Conservation (phyloP, 2,329 filamentous ascomycete genomes). For the Neofusicoccum kwambonambiense region DNA sequence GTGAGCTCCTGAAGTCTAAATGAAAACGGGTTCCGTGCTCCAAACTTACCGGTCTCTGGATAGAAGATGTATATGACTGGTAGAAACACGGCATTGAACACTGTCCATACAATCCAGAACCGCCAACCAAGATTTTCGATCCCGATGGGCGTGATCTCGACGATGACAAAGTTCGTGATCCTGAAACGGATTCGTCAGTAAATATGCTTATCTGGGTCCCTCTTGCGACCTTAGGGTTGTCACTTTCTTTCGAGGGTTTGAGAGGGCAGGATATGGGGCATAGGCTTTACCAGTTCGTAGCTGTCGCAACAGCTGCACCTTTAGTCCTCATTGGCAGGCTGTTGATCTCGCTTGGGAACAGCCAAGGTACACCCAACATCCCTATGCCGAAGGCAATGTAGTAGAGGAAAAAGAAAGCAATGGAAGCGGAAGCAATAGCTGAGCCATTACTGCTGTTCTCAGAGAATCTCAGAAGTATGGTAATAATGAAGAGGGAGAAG, state of each 20-base stretch:
- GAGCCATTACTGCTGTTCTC: slow-evolving; percentile 22
- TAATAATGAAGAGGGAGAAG: slow-evolving; percentile 54
- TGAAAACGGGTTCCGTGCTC: no score
- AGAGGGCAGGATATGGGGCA: not conserved
- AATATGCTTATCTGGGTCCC: no score
- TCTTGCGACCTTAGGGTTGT: no score
- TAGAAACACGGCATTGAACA: slow-evolving; percentile 49
- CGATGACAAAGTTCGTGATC: slow-evolving; percentile 17
- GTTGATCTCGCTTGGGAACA: slow-evolving; percentile 53
- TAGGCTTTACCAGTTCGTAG: slow-evolving; percentile 52
- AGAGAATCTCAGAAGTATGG: slow-evolving; percentile 47
- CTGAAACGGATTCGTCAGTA: no score
- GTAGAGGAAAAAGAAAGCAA: slow-evolving; percentile 55
- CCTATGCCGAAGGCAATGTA: slow-evolving; percentile 56
- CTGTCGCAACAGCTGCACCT: slow-evolving; percentile 50
- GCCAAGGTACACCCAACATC: slow-evolving; percentile 48
- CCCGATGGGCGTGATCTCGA: slow-evolving; percentile 46
- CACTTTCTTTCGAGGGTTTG: no score
- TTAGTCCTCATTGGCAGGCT: slow-evolving; percentile 50
- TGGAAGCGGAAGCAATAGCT: slow-evolving; percentile 37
- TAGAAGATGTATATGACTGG: slow-evolving; percentile 43
- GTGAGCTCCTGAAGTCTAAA: not conserved
- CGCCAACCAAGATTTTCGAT: slow-evolving; percentile 42
- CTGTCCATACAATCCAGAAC: slow-evolving; percentile 48
- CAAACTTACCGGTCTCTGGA: slow-evolving; percentile 11